These are phyloP conservation scores for Leccinum angustisporum DNA, from an alignment of 1,284 basidiomycete species.

Conservation along the genomic window DNA sequence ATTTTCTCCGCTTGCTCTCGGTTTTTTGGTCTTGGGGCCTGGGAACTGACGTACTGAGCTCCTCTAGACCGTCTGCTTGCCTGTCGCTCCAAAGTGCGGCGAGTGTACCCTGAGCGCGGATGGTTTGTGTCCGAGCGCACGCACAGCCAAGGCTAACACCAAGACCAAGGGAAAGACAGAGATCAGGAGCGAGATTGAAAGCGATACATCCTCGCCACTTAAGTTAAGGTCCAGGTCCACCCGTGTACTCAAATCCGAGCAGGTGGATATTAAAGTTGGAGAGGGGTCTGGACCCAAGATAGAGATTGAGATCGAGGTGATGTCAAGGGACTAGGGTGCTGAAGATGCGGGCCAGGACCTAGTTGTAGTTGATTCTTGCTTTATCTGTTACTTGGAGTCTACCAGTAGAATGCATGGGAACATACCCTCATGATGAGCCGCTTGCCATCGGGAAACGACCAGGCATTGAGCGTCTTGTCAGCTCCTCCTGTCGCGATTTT, in stretches of 20 bases:
- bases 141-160: not conserved
- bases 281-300: not conserved
- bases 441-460: no score
- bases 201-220: conserved; percentile 19
- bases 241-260: not conserved
- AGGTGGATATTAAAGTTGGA: not conserved
- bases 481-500: no score
- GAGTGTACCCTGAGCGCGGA: conserved; percentile 60
- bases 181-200: conserved; percentile 33
- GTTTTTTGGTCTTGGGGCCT: no score
- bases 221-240: not conserved
- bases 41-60: not conserved
- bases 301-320: not conserved
- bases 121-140: conserved; percentile 64
- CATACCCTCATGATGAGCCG: no score
- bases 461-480: no score
- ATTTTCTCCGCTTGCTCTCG: not conserved
- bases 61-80: conserved; percentile 73
- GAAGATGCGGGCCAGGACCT: not conserved
- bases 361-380: not conserved
- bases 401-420: no score
- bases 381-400: no score
- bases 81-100: conserved; percentile 82
- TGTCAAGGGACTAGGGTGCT: not conserved
- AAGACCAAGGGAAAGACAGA: conserved; percentile 28